These are phyloP conservation scores for Trichocomaceae sp. DNA, from an alignment of 2,329 filamentous ascomycete genomes.

Conservation along the genomic window DNA sequence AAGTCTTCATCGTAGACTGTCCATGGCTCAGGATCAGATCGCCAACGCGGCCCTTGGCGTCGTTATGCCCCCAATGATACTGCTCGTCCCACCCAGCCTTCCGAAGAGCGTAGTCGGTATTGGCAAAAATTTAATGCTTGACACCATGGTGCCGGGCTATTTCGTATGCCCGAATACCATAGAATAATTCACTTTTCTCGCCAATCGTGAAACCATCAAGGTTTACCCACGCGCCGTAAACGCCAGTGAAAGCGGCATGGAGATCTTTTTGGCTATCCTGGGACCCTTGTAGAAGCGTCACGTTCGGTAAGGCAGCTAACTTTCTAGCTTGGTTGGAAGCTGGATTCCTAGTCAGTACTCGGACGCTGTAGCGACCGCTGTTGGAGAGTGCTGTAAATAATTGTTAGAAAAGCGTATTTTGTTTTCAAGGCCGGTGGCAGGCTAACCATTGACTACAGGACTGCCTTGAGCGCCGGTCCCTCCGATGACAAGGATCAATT, in stretches of 20 bases:
- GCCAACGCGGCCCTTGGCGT: slow-evolving; percentile 10
- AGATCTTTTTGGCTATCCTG: slow-evolving; percentile 42
- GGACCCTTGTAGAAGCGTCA: slow-evolving; percentile 45
- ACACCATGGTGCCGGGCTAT: slow-evolving; percentile 37
- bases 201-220: slow-evolving; percentile 46
- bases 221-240: slow-evolving; percentile 47
- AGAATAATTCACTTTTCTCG: slow-evolving; percentile 29
- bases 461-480: slow-evolving; percentile 49
- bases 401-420: neutral
- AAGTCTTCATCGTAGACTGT: slow-evolving; percentile 13
- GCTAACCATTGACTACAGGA: slow-evolving; percentile 39
- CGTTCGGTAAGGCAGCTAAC: slow-evolving; percentile 39
- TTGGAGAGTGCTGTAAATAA: slow-evolving; percentile 2
- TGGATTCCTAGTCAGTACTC: slow-evolving; percentile 45
- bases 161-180: slow-evolving; percentile 38
- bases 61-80: slow-evolving; percentile 10
- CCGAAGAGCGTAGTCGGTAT: slow-evolving; percentile 9
- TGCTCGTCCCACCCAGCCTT: slow-evolving; percentile 11
- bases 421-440: neutral
- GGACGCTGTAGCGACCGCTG: slow-evolving; percentile 38
- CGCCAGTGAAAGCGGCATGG: slow-evolving; percentile 39
- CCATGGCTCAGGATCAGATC: slow-evolving; percentile 11
- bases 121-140: slow-evolving; percentile 39
- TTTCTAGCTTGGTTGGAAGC: slow-evolving; percentile 37
- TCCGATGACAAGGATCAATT: slow-evolving; percentile 34